Conservation (phyloP, 2,329 filamentous ascomycete genomes). For the Fusarium sp. region DNA sequence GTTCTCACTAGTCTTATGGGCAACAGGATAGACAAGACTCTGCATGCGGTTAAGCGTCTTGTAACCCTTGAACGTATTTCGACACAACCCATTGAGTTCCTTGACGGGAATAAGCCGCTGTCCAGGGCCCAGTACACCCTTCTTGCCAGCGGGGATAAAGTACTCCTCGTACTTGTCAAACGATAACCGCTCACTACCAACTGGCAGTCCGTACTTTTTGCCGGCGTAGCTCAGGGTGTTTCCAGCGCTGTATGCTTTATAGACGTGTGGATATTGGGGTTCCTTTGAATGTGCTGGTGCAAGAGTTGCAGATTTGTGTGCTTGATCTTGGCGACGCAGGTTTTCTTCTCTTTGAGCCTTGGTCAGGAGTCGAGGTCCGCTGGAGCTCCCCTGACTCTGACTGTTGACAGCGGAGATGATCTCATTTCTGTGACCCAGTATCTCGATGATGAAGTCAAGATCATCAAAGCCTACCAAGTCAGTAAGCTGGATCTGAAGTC, state of each 20-base stretch:
- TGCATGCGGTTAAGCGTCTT: conserved; percentile 97
- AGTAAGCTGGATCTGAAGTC: conserved; percentile 88
- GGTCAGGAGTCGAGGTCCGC: conserved; percentile 69
- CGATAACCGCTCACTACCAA: conserved; percentile 77
- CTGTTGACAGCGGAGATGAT: conserved; percentile 63
- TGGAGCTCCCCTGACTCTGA: conserved; percentile 48
- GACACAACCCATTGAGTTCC: conserved; percentile 88
- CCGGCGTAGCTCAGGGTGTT: conserved; percentile 85
- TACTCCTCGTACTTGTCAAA: conserved; percentile 88
- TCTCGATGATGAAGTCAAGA: conserved; percentile 89
- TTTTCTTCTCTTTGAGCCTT: conserved; percentile 81
- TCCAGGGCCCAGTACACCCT: conserved; percentile 76
- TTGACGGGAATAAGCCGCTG: conserved; percentile 81
- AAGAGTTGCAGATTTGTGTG: conserved; percentile 83
- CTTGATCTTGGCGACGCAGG: conserved; percentile 77
- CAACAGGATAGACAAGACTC: conserved; percentile 93
- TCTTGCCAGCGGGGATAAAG: conserved; percentile 81
- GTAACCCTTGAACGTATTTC: conserved; percentile 93
- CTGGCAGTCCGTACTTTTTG: conserved; percentile 82
- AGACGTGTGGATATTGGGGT: conserved; percentile 91
- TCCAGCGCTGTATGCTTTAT: conserved; percentile 82
- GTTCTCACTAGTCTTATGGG: conserved; percentile 95
- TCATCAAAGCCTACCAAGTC: conserved; percentile 95
- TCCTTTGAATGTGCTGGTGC: conserved; percentile 77
- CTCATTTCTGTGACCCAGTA: conserved; percentile 80